These are phyloP conservation scores for Diospyros lotus DNA, from an alignment of 148 eudicot genomes.

Conservation along the genomic window DNA sequence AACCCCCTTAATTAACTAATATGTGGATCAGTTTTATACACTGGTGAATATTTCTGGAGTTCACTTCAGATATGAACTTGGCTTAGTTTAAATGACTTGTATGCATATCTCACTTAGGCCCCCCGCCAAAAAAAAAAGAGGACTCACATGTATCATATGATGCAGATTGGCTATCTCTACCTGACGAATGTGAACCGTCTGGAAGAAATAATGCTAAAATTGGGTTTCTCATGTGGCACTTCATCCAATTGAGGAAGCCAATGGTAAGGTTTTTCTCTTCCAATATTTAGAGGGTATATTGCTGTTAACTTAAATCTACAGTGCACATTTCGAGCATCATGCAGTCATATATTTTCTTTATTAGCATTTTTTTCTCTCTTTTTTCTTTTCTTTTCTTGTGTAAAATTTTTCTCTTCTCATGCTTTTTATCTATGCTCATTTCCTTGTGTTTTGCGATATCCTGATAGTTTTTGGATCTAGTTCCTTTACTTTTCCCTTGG, in stretches of 20 bases:
- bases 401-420: not conserved
- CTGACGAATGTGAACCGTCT: conserved; percentile 66
- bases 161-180: conserved; percentile 87
- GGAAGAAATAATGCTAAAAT: conserved; percentile 72
- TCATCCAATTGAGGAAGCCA: conserved; percentile 40
- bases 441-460: not conserved
- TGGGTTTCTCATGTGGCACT: conserved; percentile 69
- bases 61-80: not conserved
- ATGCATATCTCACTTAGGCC: not conserved
- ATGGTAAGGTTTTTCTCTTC: conserved; percentile 24
- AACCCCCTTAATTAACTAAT: not conserved
- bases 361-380: not conserved
- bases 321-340: not conserved
- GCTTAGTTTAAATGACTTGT: conserved; percentile 5
- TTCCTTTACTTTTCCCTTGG: not conserved
- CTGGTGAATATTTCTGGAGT: not conserved
- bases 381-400: not conserved
- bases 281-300: not conserved
- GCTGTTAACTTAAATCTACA: not conserved
- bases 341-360: not conserved
- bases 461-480: not conserved
- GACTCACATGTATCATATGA: conserved; percentile 1
- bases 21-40: not conserved
- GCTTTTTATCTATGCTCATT: not conserved
- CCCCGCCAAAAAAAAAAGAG: not conserved